Conservation (phyloP, 1,284 basidiomycete species). For the Trichosporon sp. region DNA sequence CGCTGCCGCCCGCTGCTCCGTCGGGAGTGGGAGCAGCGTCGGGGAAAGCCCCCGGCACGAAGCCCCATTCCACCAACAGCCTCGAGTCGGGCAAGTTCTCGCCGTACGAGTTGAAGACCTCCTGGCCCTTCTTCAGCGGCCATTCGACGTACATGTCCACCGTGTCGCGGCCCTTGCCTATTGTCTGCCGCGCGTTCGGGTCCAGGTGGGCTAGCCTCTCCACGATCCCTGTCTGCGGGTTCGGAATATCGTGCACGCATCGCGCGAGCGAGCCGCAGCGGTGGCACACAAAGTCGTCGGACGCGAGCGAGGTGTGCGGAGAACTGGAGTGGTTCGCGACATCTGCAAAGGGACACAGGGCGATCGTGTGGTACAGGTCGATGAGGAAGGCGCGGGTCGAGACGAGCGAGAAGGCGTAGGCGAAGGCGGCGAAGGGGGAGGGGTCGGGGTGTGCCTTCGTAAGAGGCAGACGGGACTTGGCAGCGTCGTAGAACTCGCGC, state of each 20-base stretch:
- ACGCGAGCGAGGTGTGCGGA: slow-evolving; percentile 59
- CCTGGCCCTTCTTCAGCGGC: slow-evolving; percentile 56
- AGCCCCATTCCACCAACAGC: slow-evolving; percentile 74
- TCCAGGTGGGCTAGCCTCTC: slow-evolving; percentile 40
- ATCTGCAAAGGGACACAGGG: slow-evolving; percentile 88
- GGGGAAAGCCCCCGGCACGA: slow-evolving; percentile 50
- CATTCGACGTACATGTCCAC: slow-evolving; percentile 53
- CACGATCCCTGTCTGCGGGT: slow-evolving; percentile 22
- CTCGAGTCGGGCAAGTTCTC: slow-evolving; percentile 67
- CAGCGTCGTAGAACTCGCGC: slow-evolving; percentile 39
- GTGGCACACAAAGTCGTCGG: slow-evolving; percentile 79
- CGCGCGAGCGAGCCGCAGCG: slow-evolving; percentile 72
- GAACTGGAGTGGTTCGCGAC: slow-evolving; percentile 73
- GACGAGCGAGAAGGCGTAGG: slow-evolving; percentile 56
- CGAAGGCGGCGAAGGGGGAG: not conserved
- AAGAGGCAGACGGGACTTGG: slow-evolving; percentile 10
- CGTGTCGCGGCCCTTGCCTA: slow-evolving; percentile 37
- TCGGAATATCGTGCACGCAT: slow-evolving; percentile 69
- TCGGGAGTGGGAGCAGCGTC: not conserved
- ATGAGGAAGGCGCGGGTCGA: slow-evolving; percentile 84
- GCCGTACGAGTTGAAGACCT: slow-evolving; percentile 88
- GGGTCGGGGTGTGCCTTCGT: not conserved
- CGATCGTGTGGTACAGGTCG: slow-evolving; percentile 78
- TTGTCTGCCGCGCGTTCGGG: slow-evolving; percentile 24
- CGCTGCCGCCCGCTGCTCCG: slow-evolving; percentile 10